phyloP scores from a whole-genome alignment of 768 basidiomycete species.

The Collybiopsis luxurians region DNA sequence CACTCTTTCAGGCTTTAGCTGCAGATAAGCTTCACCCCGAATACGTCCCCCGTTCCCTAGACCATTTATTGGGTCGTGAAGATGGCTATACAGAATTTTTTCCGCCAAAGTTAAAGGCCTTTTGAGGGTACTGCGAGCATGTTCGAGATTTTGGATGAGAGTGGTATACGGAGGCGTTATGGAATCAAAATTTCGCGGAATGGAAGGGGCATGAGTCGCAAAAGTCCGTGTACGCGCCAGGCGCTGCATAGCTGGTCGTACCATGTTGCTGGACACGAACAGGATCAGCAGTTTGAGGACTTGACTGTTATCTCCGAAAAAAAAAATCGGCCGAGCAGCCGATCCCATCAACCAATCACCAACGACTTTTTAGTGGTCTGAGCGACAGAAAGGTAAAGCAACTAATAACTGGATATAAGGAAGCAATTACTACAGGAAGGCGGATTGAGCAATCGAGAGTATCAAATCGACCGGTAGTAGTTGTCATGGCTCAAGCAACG shows the following conservation, averaged over 20 bases:
- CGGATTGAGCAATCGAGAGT: too few species aligned
- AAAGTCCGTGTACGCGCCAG: constrained; percentile 14
- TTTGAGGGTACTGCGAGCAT: constrained; percentile 66
- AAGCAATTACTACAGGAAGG: too few species aligned
- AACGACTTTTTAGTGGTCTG: too few species aligned
- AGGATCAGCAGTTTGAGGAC: too few species aligned
- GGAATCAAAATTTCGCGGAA: constrained; percentile 45
- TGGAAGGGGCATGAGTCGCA: constrained; percentile 34
- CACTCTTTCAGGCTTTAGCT: constrained; percentile 87
- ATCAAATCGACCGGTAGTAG: too few species aligned
- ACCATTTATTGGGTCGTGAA: constrained; percentile 73
- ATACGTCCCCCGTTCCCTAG: constrained; percentile 64
- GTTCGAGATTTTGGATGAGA: constrained; percentile 67
- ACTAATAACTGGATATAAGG: too few species aligned
- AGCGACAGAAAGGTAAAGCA: too few species aligned
- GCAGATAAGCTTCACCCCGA: constrained; percentile 86
- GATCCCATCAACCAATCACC: too few species aligned
- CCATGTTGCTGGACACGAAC: background rate
- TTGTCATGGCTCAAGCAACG: too few species aligned
- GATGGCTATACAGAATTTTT: constrained; percentile 95
- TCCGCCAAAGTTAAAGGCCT: constrained; percentile 92
- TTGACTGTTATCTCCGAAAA: too few species aligned
- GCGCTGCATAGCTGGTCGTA: background rate
- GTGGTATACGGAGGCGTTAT: constrained; percentile 84
- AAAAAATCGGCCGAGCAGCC: too few species aligned